Evolutionary conservation across 768 basidiomycete species (phyloP), one percentile per base, ranked within the genome.

Genomic region (Phylloporus arenicola): DNA sequence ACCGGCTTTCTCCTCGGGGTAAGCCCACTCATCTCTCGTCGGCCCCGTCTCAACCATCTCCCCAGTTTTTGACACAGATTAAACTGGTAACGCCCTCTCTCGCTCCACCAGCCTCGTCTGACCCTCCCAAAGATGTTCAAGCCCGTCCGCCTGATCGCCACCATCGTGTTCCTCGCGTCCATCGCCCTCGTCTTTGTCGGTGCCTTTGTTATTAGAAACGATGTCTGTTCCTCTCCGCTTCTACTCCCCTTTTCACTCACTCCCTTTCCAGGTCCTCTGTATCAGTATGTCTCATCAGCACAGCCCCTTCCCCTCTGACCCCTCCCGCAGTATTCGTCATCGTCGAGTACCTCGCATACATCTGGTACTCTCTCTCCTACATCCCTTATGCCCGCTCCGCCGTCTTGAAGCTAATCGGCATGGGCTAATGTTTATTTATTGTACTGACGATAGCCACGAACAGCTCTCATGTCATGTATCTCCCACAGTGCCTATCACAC

Each of bases 1-100:
- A 95, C 92, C 0, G 92, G 92, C 0, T 95, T 96, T 74, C 71
- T 95, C 62, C 82, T 95, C 49, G 90, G 90, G 53, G 91, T 92
- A 68, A 60, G 89, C 24, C 46, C 31, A 5, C 6, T 29, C 10
- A 5, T 3, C 39, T 11, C 43, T 43, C 5, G 2, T 12, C 45
- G 50, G 55, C 45, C 50, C 50, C 53, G 44, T 51, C 9, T 16
- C 27, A 22, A 47, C n/a, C 47, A 40, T 7, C 48, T 19, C n/a
- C 29, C 1, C 42, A 92, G 88, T 92, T 90, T 68, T 63, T 68
- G 51, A 88, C 80, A 58, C 93, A 97, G 65, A 49, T 88, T 41
- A 90, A 90, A 70, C 77, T 91, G 57, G 91, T 88, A 58, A 77
- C 62, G 44, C 40, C 31, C 24, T 31, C 20, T 47, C 38, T 44